Percentiles rank a stretch among this genome's conserved stretches.
Evolutionary conservation across 2,329 filamentous ascomycete species (phyloP).

Genomic region (Colletotrichum melonis): DNA sequence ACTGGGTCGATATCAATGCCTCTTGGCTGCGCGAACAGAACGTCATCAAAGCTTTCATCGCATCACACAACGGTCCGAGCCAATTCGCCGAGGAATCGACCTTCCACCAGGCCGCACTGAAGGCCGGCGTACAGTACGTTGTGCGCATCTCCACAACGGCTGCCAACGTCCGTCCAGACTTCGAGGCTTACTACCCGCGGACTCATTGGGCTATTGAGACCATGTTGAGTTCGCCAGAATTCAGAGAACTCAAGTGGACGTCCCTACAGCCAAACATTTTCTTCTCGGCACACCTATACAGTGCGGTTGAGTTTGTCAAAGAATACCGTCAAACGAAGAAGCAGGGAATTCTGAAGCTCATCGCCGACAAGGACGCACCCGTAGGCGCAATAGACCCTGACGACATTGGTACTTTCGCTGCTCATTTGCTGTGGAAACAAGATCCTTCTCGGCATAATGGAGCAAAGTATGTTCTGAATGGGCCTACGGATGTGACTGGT

Average conservation of each 20-base stretch:
- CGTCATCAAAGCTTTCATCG: conserved; percentile 51
- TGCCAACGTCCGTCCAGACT: conserved; percentile 49
- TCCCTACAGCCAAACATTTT: conserved; percentile 51
- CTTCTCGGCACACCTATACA: conserved; percentile 33
- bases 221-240: conserved; percentile 49
- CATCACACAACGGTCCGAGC: conserved; percentile 48
- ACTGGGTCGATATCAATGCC: conserved; percentile 51
- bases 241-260: conserved; percentile 48
- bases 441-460: conserved; percentile 44
- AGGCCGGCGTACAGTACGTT: conserved; percentile 52
- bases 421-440: conserved; percentile 46
- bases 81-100: conserved; percentile 54
- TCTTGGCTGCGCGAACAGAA: conserved; percentile 52
- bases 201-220: conserved; percentile 54
- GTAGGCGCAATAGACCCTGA: conserved; percentile 45
- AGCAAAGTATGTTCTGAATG: conserved; percentile 51
- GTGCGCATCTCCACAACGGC: conserved; percentile 54
- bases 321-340: conserved; percentile 46
- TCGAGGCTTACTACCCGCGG: conserved; percentile 48
- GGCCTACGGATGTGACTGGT: conserved; percentile 52
- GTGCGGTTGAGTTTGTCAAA: conserved; percentile 46
- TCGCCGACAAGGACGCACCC: conserved; percentile 43
- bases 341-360: conserved; percentile 42
- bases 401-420: conserved; percentile 50
- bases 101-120: conserved; percentile 47